Percentiles rank a stretch among this genome's conserved stretches.
phyloP scores from a whole-genome alignment of 768 basidiomycete species.

The Glaciozyma antarctica region DNA sequence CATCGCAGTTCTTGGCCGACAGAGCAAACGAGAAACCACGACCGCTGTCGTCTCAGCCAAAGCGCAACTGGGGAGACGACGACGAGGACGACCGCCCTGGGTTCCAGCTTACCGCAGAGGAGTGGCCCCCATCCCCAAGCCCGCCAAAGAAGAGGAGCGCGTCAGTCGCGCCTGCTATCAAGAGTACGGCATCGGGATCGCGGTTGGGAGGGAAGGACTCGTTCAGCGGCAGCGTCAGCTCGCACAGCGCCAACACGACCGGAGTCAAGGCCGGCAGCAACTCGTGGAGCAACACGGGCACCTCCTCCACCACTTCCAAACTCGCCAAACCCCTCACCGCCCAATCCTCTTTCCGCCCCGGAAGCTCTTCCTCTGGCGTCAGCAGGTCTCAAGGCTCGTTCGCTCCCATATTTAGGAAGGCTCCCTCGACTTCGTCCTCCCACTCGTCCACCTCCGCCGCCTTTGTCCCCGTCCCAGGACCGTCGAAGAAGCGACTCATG shows the following conservation, averaged over 20 bases:
- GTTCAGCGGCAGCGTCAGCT: neutral
- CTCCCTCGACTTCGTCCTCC: slow-evolving; percentile 8
- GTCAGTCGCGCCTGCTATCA: neutral
- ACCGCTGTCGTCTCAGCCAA: slow-evolving; percentile 24
- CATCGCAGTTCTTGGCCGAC: neutral
- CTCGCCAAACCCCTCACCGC: neutral
- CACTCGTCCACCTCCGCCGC: neutral
- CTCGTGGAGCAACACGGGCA: neutral
- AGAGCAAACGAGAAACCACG: neutral
- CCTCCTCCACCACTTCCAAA: neutral
- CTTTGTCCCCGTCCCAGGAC: neutral
- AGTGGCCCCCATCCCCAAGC: slow-evolving; percentile 17
- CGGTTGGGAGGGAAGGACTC: neutral
- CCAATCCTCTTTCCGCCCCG: neutral
- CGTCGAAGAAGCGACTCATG: slow-evolving; percentile 15
- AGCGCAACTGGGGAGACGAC: slow-evolving; percentile 23
- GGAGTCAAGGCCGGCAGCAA: neutral
- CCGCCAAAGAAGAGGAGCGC: neutral
- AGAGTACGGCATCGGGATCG: no score
- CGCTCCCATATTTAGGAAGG: neutral
- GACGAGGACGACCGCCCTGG: slow-evolving; percentile 12
- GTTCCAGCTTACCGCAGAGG: slow-evolving; percentile 14
- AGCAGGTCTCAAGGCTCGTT: neutral
- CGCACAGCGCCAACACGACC: neutral
- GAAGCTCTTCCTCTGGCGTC: neutral